A percentile compares a stretch with the other conserved stretches of the same genome.
Evolutionary conservation across 2,329 filamentous ascomycete genomes (phyloP).

Genomic region (Blastomyces emzantsi): DNA sequence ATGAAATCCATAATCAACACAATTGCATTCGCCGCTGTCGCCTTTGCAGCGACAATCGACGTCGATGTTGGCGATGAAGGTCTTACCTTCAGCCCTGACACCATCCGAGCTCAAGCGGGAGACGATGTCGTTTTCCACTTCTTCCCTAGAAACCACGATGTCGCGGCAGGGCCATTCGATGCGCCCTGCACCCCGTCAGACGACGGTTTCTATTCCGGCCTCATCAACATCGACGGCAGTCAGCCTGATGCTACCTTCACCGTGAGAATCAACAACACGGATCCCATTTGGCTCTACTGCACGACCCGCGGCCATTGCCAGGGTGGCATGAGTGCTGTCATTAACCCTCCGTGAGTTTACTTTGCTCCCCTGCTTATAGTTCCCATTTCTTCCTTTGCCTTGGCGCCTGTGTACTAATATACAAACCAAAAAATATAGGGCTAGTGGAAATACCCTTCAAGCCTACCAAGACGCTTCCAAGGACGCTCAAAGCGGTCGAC

Average conservation of each 20-base stretch:
- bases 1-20: constrained; percentile 8
- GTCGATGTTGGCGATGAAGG: constrained; percentile 15
- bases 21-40: constrained; percentile 5
- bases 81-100: constrained; percentile 12
- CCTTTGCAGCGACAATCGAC: constrained; percentile 11
- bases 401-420: not conserved
- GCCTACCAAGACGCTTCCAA: constrained; percentile 15
- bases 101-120: constrained; percentile 11
- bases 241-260: constrained; percentile 30
- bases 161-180: constrained; percentile 14
- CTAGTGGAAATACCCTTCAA: constrained; percentile 15
- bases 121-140: constrained; percentile 16
- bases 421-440: not conserved
- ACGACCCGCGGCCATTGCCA: constrained; percentile 44
- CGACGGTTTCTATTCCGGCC: constrained; percentile 14
- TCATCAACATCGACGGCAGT: constrained; percentile 11
- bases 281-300: constrained; percentile 46
- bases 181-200: constrained; percentile 11
- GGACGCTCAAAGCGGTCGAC: constrained; percentile 1
- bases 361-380: not conserved
- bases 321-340: constrained; percentile 43
- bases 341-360: constrained; percentile 39
- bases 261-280: constrained; percentile 38
- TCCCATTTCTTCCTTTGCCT: not conserved
- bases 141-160: constrained; percentile 13